Percentiles rank a stretch among this genome's conserved stretches.
Conservation (phyloP, 805 yeast species). For the Metschnikowia similis region DNA sequence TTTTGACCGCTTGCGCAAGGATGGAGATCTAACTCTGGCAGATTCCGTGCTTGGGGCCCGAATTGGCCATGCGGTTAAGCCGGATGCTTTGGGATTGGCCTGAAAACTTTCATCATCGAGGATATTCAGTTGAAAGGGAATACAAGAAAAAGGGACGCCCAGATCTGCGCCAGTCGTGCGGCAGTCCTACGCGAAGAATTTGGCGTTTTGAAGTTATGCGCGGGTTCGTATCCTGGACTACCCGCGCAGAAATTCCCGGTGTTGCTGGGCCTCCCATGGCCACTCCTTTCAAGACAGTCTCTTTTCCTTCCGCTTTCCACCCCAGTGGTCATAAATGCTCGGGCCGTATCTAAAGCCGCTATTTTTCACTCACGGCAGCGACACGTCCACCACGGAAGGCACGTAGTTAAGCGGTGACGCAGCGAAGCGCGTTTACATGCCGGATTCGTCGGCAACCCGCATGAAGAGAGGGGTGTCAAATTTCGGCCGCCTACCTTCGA, state of each 20-base stretch:
- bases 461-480: no score
- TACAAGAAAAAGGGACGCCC: constrained; percentile 37
- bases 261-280: constrained; percentile 49
- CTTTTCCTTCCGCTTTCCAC: constrained; percentile 34
- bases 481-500: no score
- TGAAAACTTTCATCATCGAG: constrained; percentile 42
- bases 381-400: neutral
- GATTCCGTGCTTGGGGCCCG: constrained; percentile 43
- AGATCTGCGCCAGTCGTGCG: no score
- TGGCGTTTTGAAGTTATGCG: constrained; percentile 51
- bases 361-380: neutral
- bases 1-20: constrained; percentile 52
- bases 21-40: constrained; percentile 47
- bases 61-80: constrained; percentile 40
- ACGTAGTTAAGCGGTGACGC: no score
- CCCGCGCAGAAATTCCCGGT: constrained; percentile 58
- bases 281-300: constrained; percentile 47
- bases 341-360: constrained; percentile 30
- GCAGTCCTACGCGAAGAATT: constrained; percentile 36
- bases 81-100: constrained; percentile 44
- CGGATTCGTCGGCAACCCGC: no score
- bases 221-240: constrained; percentile 52
- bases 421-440: no score
- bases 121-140: constrained; percentile 53
- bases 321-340: no score